Conservation (phyloP, 1,284 basidiomycete species). For the Hypsizygus ulmarius region DNA sequence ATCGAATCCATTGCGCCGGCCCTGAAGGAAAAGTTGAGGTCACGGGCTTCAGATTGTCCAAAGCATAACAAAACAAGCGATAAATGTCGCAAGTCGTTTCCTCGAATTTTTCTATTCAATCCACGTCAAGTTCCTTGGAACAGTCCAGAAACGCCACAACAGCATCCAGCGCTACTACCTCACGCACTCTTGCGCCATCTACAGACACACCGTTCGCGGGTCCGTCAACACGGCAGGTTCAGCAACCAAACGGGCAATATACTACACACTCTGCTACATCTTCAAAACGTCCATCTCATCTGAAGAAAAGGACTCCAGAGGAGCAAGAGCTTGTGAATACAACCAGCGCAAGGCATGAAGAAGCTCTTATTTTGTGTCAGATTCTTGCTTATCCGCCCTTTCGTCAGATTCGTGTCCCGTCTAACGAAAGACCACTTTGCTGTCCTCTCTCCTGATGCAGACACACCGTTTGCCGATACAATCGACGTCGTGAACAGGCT, state of each 20-base stretch:
- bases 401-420: slow-evolving; percentile 50
- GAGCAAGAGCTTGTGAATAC: slow-evolving; percentile 45
- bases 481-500: slow-evolving; percentile 63
- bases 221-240: slow-evolving; percentile 34
- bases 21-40: slow-evolving; percentile 22
- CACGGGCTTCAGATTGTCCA: slow-evolving; percentile 39
- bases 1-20: slow-evolving; percentile 15
- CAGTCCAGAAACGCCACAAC: slow-evolving; percentile 13
- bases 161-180: slow-evolving; percentile 22
- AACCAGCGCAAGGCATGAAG: slow-evolving; percentile 47
- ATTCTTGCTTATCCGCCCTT: slow-evolving; percentile 5
- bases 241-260: slow-evolving; percentile 23
- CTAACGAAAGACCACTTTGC: slow-evolving; percentile 60
- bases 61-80: slow-evolving; percentile 54
- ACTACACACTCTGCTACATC: slow-evolving; percentile 12
- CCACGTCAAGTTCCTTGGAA: slow-evolving; percentile 16
- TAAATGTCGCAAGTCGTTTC: slow-evolving; percentile 55
- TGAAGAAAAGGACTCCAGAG: slow-evolving; percentile 41
- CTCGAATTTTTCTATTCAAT: slow-evolving; percentile 31
- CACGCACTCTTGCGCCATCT: slow-evolving; percentile 19
- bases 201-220: slow-evolving; percentile 29
- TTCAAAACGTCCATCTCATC: slow-evolving; percentile 27
- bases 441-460: slow-evolving; percentile 60
- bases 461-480: slow-evolving; percentile 61
- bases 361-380: slow-evolving; percentile 4